Conservation (phyloP, 805 yeast genomes). For the Nakazawaea molendinolei region DNA sequence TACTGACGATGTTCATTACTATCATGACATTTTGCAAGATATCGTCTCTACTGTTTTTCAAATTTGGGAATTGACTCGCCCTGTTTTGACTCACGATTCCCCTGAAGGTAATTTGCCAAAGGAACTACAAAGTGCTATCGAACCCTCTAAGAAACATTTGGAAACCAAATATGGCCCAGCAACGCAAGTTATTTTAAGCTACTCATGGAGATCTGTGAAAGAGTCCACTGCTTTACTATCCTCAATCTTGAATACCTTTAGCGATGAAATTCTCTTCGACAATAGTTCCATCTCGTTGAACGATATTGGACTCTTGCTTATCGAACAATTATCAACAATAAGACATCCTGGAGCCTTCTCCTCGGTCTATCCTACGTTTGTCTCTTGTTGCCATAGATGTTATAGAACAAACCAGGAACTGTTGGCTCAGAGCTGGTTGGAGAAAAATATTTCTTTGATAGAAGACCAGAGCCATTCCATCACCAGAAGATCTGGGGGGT, state of each 20-base stretch:
- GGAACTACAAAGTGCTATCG: slow-evolving; percentile 30
- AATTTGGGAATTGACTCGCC: slow-evolving; percentile 40
- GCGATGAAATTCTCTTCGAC: slow-evolving; percentile 20
- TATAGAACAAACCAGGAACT: slow-evolving; percentile 24
- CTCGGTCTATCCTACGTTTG: slow-evolving; percentile 77
- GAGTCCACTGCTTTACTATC: slow-evolving; percentile 60
- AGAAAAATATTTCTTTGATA: slow-evolving; percentile 44
- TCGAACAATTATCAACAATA: slow-evolving; percentile 63
- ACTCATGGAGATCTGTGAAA: slow-evolving; percentile 78
- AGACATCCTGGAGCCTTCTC: slow-evolving; percentile 92
- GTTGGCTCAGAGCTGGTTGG: slow-evolving; percentile 53
- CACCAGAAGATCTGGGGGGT: slow-evolving; percentile 88
- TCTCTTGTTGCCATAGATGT: slow-evolving; percentile 59
- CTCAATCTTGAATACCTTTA: slow-evolving; percentile 29
- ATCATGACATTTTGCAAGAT: background rate
- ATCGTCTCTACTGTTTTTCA: slow-evolving; percentile 12
- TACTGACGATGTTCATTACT: background rate
- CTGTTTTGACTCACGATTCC: slow-evolving; percentile 57
- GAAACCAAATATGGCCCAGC: slow-evolving; percentile 28
- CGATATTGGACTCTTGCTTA: slow-evolving; percentile 44
- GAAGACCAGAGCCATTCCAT: slow-evolving; percentile 58
- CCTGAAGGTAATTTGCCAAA: slow-evolving; percentile 61
- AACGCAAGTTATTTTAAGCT: slow-evolving; percentile 49
- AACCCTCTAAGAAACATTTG: slow-evolving; percentile 23
- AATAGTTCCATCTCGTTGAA: slow-evolving; percentile 18